Evolutionary conservation across 2,329 filamentous ascomycete genomes (phyloP).

Genomic region (Cladosporium sp.): DNA sequence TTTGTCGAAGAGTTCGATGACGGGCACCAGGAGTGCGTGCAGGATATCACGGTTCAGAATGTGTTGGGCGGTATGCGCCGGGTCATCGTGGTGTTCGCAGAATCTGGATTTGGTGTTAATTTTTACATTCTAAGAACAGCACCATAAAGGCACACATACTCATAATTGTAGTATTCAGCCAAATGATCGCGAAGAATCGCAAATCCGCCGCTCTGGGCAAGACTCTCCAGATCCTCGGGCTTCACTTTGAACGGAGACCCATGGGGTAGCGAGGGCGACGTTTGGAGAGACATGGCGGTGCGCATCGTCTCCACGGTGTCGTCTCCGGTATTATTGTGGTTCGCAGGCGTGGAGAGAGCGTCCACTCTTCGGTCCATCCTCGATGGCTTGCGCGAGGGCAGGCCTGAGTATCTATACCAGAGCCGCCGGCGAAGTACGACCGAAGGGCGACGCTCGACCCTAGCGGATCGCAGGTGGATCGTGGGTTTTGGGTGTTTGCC

Average conservation of each 20-base stretch:
- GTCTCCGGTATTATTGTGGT: slow-evolving; percentile 4
- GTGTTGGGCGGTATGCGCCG: neutral
- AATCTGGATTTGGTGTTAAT: slow-evolving; percentile 50
- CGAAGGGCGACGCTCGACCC: slow-evolving; percentile 6
- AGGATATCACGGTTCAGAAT: slow-evolving; percentile 61
- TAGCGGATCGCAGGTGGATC: slow-evolving; percentile 13
- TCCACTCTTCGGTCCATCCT: slow-evolving; percentile 21
- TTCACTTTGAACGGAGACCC: slow-evolving; percentile 48
- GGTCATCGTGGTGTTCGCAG: slow-evolving; percentile 43
- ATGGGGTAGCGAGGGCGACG: slow-evolving; percentile 26
- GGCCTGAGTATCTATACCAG: slow-evolving; percentile 6
- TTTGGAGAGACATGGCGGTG: slow-evolving; percentile 20
- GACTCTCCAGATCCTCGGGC: slow-evolving; percentile 43
- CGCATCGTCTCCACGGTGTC: slow-evolving; percentile 24
- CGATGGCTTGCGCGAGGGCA: slow-evolving; percentile 15
- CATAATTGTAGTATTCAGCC: slow-evolving; percentile 43
- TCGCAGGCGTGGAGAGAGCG: slow-evolving; percentile 16
- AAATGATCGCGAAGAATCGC: slow-evolving; percentile 47
- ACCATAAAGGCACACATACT: slow-evolving; percentile 30
- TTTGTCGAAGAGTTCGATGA: slow-evolving; percentile 58
- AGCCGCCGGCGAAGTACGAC: slow-evolving; percentile 15
- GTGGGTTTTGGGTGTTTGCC: neutral
- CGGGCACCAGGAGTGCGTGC: slow-evolving; percentile 60
- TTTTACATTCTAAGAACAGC: slow-evolving; percentile 30
- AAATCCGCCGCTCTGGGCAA: slow-evolving; percentile 47